These are phyloP conservation scores for Suillus bovinus DNA, from an alignment of 768 basidiomycete genomes.

Conservation along the genomic window DNA sequence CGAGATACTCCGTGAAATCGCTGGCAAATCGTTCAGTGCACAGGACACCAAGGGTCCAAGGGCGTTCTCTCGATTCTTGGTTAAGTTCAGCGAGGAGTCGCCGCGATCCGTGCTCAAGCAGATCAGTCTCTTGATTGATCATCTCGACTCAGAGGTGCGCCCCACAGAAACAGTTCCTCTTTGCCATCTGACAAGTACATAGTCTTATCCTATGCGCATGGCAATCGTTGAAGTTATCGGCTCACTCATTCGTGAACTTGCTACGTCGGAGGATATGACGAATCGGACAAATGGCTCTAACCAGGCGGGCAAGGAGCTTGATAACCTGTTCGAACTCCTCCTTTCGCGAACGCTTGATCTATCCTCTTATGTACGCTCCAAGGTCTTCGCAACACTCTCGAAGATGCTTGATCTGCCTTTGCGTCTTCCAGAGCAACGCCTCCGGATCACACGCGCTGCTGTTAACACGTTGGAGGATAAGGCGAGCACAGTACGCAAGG, in stretches of 20 bases:
- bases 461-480: slow-evolving; percentile 88
- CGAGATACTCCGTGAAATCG: slow-evolving; percentile 88
- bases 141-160: slow-evolving; percentile 88
- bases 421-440: slow-evolving; percentile 87
- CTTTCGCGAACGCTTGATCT: slow-evolving; percentile 86
- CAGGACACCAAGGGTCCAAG: slow-evolving; percentile 88
- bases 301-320: slow-evolving; percentile 67
- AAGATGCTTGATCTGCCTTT: slow-evolving; percentile 73
- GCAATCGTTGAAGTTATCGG: slow-evolving; percentile 92
- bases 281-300: slow-evolving; percentile 37
- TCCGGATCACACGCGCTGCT: slow-evolving; percentile 73
- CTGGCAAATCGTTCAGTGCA: slow-evolving; percentile 70
- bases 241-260: slow-evolving; percentile 79
- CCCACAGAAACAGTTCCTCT: not conserved
- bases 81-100: slow-evolving; percentile 74
- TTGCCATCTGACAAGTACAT: slow-evolving; percentile 2
- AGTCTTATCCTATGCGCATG: slow-evolving; percentile 97
- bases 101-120: slow-evolving; percentile 87
- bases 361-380: slow-evolving; percentile 88
- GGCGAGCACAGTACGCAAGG: slow-evolving; percentile 82
- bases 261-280: slow-evolving; percentile 49
- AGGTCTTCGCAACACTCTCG: slow-evolving; percentile 75
- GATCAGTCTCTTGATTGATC: slow-evolving; percentile 78
- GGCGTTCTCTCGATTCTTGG: slow-evolving; percentile 82
- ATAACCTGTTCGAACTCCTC: slow-evolving; percentile 78